Conservation (phyloP, 345 rosid species). For the Durio zibethinus region DNA sequence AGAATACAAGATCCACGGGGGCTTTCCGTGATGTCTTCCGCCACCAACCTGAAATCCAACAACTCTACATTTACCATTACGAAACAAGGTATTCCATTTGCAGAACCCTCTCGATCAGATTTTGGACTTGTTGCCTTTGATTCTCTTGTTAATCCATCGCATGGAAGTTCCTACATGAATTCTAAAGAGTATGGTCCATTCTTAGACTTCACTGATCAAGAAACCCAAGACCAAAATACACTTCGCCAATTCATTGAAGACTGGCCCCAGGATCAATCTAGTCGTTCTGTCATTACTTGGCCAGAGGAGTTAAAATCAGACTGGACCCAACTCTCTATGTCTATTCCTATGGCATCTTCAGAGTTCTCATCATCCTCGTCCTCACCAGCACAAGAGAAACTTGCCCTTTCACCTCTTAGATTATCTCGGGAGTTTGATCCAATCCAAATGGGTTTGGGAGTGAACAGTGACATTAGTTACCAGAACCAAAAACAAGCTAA, state of each 20-base stretch:
- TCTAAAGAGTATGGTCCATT: slow-evolving; percentile 28
- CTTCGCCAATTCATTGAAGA: slow-evolving; percentile 40
- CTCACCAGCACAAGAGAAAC: slow-evolving; percentile 39
- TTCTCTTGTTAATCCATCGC: slow-evolving; percentile 42
- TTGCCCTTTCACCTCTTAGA: slow-evolving; percentile 44
- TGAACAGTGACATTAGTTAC: slow-evolving; percentile 24
- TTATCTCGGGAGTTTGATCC: slow-evolving; percentile 47
- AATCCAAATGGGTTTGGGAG: slow-evolving; percentile 36
- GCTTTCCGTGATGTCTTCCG: slow-evolving; percentile 28
- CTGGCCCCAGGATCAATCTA: slow-evolving; percentile 39
- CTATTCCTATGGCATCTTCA: slow-evolving; percentile 47
- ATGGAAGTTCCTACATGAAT: slow-evolving; percentile 25
- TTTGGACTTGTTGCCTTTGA: slow-evolving; percentile 54
- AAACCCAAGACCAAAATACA: slow-evolving; percentile 29
- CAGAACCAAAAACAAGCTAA: slow-evolving; percentile 34
- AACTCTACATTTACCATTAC: slow-evolving; percentile 26
- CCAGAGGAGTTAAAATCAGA: slow-evolving; percentile 52
- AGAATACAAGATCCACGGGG: slow-evolving; percentile 35
- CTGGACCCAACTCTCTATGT: slow-evolving; percentile 69
- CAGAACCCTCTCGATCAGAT: slow-evolving; percentile 27
- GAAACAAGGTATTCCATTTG: slow-evolving; percentile 32
- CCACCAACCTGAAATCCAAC: slow-evolving; percentile 31
- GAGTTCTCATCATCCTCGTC: slow-evolving; percentile 45
- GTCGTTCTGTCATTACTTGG: slow-evolving; percentile 38
- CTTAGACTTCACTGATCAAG: slow-evolving; percentile 26